Base-by-base conservation (phyloP, 1,284 basidiomycete genomes). In the Boletellus deceptivus region DNA sequence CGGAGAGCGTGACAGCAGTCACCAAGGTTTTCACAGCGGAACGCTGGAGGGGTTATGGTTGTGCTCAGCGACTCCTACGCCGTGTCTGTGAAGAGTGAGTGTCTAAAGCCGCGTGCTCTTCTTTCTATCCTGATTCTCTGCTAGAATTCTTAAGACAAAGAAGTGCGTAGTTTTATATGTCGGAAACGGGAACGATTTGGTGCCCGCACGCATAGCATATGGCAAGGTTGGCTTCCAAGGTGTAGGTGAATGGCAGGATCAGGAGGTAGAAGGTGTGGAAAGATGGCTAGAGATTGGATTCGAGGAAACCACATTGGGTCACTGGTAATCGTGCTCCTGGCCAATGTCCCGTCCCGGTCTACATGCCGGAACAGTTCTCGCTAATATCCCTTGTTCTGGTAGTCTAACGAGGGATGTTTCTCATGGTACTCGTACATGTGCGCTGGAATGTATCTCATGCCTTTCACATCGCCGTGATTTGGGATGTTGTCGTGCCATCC, bases 281-380 rank as follows among this genome's bases (percentile, higher is more conserved):
- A 61, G 62, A 17, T 82, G 78, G 78, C 52, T 79, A 6, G 80
- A 82, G 49, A 63, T 81, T 39, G 80, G 80, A 4, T 82, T 80
- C 52, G 70, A 76, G 2, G 48, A 53, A 18, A 72, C 78, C 3
- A 52, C 64, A 9, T 63, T 78, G 11, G 79, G 78, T 16, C 72
- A 77, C 55, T 82, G 79, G 78, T 81, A 58, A 62, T 57, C 33
- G 3, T 11, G 9, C 17, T 24, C 43, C 14, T 39, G 18, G 54
- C 29, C 13, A n/a, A 13, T 22, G 6, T 20, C 20, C 42, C 14
- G 22, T 31, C 36, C 31, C 20, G n/a, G 9, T 10, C 36, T 36
- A 24, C 33, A 37, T 24, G 33, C 11, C 34, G 16, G n/a, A 34
- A 49, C 27, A 7, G 10, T 27, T 29, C 27, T 29, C 27, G 10